phyloP scores from a whole-genome alignment of 164 flowering plant species.

The Tinospora cordifolia region DNA sequence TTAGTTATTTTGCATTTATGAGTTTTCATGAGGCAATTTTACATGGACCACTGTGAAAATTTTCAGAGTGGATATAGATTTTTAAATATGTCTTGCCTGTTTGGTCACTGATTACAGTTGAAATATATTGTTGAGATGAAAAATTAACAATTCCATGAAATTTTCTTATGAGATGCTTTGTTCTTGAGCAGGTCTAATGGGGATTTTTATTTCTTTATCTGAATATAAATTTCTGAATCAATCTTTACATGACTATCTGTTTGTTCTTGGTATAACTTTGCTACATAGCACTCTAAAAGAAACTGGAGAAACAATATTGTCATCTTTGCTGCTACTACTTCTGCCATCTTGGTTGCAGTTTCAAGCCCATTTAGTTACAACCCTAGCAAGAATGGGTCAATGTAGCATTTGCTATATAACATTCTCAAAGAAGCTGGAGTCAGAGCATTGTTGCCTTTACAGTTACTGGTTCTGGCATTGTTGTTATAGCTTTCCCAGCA shows the following conservation, averaged over 20 bases:
- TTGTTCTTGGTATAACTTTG: background rate
- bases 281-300: background rate
- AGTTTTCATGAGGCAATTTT: too few species aligned
- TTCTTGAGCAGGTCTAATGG: background rate
- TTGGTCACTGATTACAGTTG: background rate
- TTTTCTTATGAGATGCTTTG: background rate
- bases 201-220: background rate
- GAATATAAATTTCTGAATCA: background rate
- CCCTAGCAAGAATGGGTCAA: constrained; percentile 38
- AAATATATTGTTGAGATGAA: background rate
- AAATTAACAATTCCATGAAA: background rate
- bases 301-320: background rate
- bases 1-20: background rate
- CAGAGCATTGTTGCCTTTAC: background rate
- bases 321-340: background rate
- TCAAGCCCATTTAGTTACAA: constrained; percentile 20
- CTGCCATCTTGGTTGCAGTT: constrained; percentile 5
- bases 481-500: background rate
- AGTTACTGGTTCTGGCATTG: background rate
- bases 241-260: background rate
- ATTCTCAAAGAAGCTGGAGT: constrained; percentile 4
- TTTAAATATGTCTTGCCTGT: too few species aligned
- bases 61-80: too few species aligned
- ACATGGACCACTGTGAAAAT: too few species aligned
- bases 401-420: background rate